Conservation (phyloP, 2,329 filamentous ascomycete genomes). For the Colletotrichum spaethianum region DNA sequence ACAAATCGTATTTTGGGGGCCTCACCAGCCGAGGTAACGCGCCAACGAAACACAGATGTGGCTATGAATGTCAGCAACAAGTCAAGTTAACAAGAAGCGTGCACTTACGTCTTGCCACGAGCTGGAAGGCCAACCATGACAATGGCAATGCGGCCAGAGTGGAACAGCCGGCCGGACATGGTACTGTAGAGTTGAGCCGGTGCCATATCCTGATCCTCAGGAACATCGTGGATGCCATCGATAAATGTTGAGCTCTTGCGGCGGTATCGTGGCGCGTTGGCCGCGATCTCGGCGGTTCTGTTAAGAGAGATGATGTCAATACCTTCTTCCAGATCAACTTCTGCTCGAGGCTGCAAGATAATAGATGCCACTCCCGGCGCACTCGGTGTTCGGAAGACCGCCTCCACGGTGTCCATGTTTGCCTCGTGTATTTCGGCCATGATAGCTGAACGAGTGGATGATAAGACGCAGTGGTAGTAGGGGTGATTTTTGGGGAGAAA, state of each 20-base stretch:
- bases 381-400: background rate
- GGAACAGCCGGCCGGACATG: conserved; percentile 96
- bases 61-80: conserved; percentile 56
- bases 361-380: background rate
- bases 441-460: background rate
- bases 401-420: background rate
- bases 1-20: conserved; percentile 31
- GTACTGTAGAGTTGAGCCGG: conserved; percentile 98
- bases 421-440: background rate
- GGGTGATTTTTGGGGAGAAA: background rate
- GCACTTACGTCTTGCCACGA: conserved; percentile 88
- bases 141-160: conserved; percentile 96
- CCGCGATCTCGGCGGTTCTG: conserved; percentile 92
- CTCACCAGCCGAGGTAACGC: conserved; percentile 90
- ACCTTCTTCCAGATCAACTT: conserved; percentile 41
- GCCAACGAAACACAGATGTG: conserved; percentile 97
- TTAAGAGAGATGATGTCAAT: conserved; percentile 46
- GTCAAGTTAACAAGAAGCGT: background rate
- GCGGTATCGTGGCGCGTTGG: conserved; percentile 89
- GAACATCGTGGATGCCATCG: conserved; percentile 95
- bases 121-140: conserved; percentile 96
- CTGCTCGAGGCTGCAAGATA: conserved; percentile 17
- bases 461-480: background rate
- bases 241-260: conserved; percentile 96
- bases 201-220: conserved; percentile 85